Base-by-base conservation (phyloP, 305 asterid genomes). In the Fraxinus angustifolia region DNA sequence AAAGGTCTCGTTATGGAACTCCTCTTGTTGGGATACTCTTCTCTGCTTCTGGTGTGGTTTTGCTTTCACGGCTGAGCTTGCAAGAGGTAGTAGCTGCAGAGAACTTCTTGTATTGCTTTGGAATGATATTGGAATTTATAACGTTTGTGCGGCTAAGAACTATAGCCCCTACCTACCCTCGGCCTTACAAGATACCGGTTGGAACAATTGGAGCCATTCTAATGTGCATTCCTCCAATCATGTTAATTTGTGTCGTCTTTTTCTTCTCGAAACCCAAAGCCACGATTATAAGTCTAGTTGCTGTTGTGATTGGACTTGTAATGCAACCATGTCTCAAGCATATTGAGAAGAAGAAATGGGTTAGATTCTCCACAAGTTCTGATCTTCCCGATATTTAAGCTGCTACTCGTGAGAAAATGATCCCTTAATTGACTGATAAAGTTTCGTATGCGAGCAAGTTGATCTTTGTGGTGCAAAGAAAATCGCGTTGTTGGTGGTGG, bases 21-120 rank as follows among this genome's bases (percentile, higher is more conserved):
- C 98, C 98, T 1, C 19, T 90, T 0, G 36, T 90, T 10, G 98
- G 97, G 70, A 91, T 94, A 45, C 83, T 94, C 31, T 92, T 91
- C 81, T 94, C 98, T 2, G 97, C 97, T 17, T 89, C 94, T 1
- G 97, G 98, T 2, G 97, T 94, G 58, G 3, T 94, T 50, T 67
- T 92, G 76, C 94, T 94, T 38, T 94, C 97, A 0, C 87, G 94
- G 98, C 78, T 94, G 83, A 94, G 93, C 81, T 94, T 92, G 74
- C 92, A 91, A 60, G 98, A 92, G 85, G 93, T 94, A 16, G 89
- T 94, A 11, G 97, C 97, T 0, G 97, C 97, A 0, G 95, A 91
- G 77, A 88, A 86, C 78, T 85, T 88, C 33, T 68, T 88, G 76
- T 88, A 88, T 74, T 86, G 91, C 77, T 88, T 88, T 6, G 89